Evolutionary conservation across 129 eudicot genomes (phyloP).

Genomic region (Lactuca sativa): DNA sequence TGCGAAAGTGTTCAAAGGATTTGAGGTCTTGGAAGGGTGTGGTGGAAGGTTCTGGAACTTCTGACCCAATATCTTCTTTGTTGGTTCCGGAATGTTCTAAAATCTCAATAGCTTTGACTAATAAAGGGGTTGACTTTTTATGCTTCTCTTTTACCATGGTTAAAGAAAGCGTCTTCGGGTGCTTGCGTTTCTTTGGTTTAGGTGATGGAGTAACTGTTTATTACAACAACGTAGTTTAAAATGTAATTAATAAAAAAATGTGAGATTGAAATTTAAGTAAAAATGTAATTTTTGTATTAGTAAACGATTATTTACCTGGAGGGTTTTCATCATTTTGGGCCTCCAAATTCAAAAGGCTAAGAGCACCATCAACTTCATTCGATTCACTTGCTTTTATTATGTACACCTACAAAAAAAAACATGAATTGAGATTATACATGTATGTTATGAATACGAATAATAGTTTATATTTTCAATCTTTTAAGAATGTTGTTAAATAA

Average conservation of each 20-base stretch:
- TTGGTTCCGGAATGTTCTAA: slow-evolving; percentile 19
- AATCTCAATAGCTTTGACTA: neutral
- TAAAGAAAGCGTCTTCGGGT: slow-evolving; percentile 37
- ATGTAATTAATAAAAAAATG: no score
- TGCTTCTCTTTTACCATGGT: slow-evolving; percentile 37
- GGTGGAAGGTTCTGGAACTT: neutral
- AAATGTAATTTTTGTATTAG: neutral
- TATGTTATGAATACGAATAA: no score
- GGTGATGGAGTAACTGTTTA: slow-evolving; percentile 24
- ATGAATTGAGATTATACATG: neutral
- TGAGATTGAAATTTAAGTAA: no score
- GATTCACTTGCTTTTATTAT: slow-evolving; percentile 53
- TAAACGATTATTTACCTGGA: slow-evolving; percentile 39
- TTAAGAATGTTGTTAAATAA: no score
- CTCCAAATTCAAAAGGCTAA: slow-evolving; percentile 59
- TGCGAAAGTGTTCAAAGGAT: slow-evolving; percentile 52
- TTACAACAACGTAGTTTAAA: neutral
- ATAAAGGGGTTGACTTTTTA: slow-evolving; percentile 13
- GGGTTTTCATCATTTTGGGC: slow-evolving; percentile 32
- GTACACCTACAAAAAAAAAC: slow-evolving; percentile 48
- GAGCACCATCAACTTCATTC: slow-evolving; percentile 61
- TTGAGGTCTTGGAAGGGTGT: slow-evolving; percentile 31
- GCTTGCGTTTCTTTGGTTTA: slow-evolving; percentile 41
- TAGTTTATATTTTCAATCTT: neutral
- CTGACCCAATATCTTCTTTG: neutral